Evolutionary conservation across 495 filamentous ascomycete genomes (phyloP), one percentile per base, ranked within the genome.

Genomic region (Talaromyces trachyspermus): DNA sequence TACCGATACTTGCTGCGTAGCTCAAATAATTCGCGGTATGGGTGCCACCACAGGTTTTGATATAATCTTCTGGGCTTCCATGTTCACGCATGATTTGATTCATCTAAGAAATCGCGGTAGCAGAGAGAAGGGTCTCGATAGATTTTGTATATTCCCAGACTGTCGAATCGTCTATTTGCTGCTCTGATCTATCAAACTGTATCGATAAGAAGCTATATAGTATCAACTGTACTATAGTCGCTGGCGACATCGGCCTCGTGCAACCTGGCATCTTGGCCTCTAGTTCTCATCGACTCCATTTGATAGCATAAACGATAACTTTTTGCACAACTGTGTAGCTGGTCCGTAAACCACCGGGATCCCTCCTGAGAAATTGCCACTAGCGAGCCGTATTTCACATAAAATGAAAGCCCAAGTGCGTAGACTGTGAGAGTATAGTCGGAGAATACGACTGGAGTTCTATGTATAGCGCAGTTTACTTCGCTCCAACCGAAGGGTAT

Each of bases 201-300:
- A 78, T 77, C 76, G 74, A 79, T 69, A 78, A 70, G 69, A 78
- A 75, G 77, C 77, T 80, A 79, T 74, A 71, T 75, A 77, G 74
- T 70, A 76, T 75, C 69, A 63, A 73, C 61, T 72, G 68, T 71
- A 73, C 71, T 75, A 72, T 71, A 56, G 59, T 64, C 53, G 65
- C 62, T 66, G 40, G 66, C 57, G 61, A 60, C 46, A 57, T 62
- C 49, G 55, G 19, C 46, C 55, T 57, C 56, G 56, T 42, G 50
- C 49, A 55, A 48, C 45, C 47, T 51, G 55, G 43, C 49, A 49
- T 43, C 50, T 46, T 57, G 52, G 41, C 46, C 56, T 50, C 56
- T 50, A 54, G 48, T 47, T 49, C 46, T 47, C 51, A 45, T 55
- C 54, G 52, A 15, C 49, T 39, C 20, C 37, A 43, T 49, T 24